Percentiles rank a stretch among this genome's conserved stretches.
These are phyloP conservation scores for Colletotrichum camelliae DNA, from an alignment of 2,329 filamentous ascomycete genomes.

Conservation along the genomic window DNA sequence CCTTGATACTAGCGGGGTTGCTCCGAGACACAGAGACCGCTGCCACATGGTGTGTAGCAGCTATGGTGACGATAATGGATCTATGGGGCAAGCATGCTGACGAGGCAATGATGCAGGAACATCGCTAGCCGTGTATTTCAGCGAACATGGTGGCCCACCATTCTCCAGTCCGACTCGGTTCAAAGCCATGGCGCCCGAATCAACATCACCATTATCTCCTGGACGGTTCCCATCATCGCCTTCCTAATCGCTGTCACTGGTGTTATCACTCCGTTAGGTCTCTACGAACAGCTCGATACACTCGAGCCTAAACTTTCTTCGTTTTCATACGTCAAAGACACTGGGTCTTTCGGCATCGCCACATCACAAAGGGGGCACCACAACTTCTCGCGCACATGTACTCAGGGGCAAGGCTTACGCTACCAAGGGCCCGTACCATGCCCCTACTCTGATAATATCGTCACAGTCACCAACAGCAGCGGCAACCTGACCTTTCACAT, in stretches of 20 bases:
- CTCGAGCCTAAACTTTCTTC: conserved; percentile 14
- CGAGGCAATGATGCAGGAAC: conserved; percentile 10
- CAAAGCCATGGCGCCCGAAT: conserved; percentile 33
- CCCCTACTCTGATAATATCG: conserved; percentile 24
- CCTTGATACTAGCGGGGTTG: conserved; percentile 38
- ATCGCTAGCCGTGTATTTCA: conserved; percentile 34
- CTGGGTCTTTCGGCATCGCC: conserved; percentile 40
- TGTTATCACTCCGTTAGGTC: conserved; percentile 50
- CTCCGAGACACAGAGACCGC: conserved; percentile 40
- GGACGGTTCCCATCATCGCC: conserved; percentile 30
- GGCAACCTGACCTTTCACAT: conserved; percentile 17
- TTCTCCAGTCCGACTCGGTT: conserved; percentile 43
- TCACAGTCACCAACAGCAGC: conserved; percentile 26
- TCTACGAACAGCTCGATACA: conserved; percentile 43
- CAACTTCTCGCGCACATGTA: no score
- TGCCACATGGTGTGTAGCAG: conserved; percentile 34
- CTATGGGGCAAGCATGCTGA: no score
- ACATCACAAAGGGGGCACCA: conserved; percentile 30
- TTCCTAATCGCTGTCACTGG: conserved; percentile 42
- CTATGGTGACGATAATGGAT: no score
- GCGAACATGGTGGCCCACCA: conserved; percentile 44
- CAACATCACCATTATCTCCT: conserved; percentile 16
- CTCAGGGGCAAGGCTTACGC: no score
- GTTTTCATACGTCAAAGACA: conserved; percentile 44
- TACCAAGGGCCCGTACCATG: conserved; percentile 27